Evolutionary conservation across 2,329 filamentous ascomycete species (phyloP).

Genomic region (Colletotrichum liriopes): DNA sequence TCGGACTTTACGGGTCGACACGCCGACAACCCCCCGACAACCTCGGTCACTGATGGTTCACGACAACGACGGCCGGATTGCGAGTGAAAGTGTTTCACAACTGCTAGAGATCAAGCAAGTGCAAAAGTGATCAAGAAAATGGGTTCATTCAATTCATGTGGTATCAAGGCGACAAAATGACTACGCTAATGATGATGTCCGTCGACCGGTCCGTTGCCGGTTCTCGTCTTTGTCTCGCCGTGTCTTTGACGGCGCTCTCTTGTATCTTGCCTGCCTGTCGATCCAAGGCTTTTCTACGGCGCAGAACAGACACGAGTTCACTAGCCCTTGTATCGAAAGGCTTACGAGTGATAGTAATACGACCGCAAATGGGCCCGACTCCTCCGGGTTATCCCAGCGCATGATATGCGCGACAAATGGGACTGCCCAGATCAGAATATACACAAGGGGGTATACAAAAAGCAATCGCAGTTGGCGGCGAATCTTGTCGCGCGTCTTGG

Average conservation of each 20-base stretch:
- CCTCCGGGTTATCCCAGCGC: slow-evolving; percentile 62
- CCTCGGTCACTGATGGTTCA: too few relatives aligned
- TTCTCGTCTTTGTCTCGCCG: slow-evolving; percentile 36
- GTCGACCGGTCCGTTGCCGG: slow-evolving; percentile 30
- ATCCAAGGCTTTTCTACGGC: slow-evolving; percentile 80
- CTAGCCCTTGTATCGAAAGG: slow-evolving; percentile 76
- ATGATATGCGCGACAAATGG: slow-evolving; percentile 78
- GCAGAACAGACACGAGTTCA: slow-evolving; percentile 79
- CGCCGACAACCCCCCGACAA: background rate
- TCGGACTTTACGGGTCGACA: background rate
- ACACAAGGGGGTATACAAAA: slow-evolving; percentile 83
- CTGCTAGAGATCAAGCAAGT: too few relatives aligned
- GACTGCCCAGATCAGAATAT: slow-evolving; percentile 80
- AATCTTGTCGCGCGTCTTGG: slow-evolving; percentile 68
- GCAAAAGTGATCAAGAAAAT: background rate
- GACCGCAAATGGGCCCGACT: slow-evolving; percentile 66
- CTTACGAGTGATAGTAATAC: slow-evolving; percentile 70
- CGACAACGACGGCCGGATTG: too few relatives aligned
- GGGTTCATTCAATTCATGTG: slow-evolving; percentile 35
- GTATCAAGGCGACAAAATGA: slow-evolving; percentile 35
- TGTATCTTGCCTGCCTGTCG: slow-evolving; percentile 25
- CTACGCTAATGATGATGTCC: slow-evolving; percentile 40
- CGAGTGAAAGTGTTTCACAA: too few relatives aligned
- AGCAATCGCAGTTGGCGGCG: slow-evolving; percentile 79
- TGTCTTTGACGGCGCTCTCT: slow-evolving; percentile 27